Evolutionary conservation across 352 stramenopile genomes (phyloP).

Genomic region (Phytophthora palmivora): DNA sequence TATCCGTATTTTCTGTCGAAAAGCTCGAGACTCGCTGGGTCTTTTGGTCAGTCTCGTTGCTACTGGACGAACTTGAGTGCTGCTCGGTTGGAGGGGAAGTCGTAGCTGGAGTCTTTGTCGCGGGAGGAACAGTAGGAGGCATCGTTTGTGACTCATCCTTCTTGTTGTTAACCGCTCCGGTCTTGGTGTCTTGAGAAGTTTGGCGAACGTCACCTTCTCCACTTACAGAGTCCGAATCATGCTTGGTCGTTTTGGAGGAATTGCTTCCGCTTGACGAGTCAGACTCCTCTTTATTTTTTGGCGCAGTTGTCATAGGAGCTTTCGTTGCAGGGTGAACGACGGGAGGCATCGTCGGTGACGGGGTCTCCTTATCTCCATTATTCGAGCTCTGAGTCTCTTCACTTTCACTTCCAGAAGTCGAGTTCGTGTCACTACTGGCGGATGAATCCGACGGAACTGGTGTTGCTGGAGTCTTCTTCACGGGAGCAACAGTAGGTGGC

Average conservation of each 20-base stretch:
- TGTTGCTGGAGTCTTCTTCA: slow-evolving; percentile 1
- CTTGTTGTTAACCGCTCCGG: background rate
- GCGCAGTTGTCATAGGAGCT: slow-evolving; percentile 3
- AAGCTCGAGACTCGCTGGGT: background rate
- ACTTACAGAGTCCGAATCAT: background rate
- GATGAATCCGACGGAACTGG: slow-evolving; percentile 6
- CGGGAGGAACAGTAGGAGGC: slow-evolving; percentile 11
- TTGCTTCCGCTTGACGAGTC: slow-evolving; percentile 6
- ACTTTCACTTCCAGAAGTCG: slow-evolving; percentile 8
- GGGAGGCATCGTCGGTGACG: slow-evolving; percentile 20
- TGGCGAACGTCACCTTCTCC: background rate
- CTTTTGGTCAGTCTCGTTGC: background rate
- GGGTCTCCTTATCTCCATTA: background rate
- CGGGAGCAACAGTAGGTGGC: slow-evolving; percentile 2
- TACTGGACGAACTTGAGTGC: background rate
- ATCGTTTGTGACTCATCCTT: slow-evolving; percentile 3
- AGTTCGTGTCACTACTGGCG: background rate
- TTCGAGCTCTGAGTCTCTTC: slow-evolving; percentile 3
- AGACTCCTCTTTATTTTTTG: background rate
- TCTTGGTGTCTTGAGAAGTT: slow-evolving; percentile 1
- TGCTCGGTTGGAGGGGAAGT: slow-evolving; percentile 3
- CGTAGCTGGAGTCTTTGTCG: slow-evolving; percentile 5
- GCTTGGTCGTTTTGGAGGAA: background rate
- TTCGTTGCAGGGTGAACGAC: slow-evolving; percentile 18
- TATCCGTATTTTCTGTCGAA: background rate